A percentile compares a stretch with the other conserved stretches of the same genome.
These are phyloP conservation scores for Kandelia obovata DNA, from an alignment of 345 rosid genomes.

Conservation along the genomic window DNA sequence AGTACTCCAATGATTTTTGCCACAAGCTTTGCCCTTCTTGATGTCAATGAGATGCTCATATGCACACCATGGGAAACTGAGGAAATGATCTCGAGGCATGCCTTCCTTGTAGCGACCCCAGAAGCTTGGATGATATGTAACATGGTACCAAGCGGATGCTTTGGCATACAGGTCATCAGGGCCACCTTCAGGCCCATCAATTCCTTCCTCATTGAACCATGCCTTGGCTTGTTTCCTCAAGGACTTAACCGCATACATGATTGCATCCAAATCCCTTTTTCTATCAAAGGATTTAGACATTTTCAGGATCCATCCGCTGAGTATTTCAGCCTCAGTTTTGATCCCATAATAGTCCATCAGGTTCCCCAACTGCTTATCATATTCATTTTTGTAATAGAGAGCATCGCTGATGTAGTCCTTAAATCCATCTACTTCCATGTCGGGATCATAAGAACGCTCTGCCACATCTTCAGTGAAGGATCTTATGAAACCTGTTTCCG, in stretches of 20 bases:
- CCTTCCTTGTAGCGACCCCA: slow-evolving; percentile 30
- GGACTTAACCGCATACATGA: slow-evolving; percentile 29
- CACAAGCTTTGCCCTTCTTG: slow-evolving; percentile 6
- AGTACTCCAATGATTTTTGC: too few species aligned
- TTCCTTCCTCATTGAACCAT: slow-evolving; percentile 32
- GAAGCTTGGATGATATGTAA: slow-evolving; percentile 34
- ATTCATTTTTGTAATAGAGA: slow-evolving; percentile 26
- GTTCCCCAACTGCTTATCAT: slow-evolving; percentile 40
- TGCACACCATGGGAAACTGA: slow-evolving; percentile 44
- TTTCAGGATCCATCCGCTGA: slow-evolving; percentile 44
- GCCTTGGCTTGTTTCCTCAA: slow-evolving; percentile 44
- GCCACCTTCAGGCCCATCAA: slow-evolving; percentile 7
- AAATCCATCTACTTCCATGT: slow-evolving; percentile 56
- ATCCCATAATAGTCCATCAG: slow-evolving; percentile 49
- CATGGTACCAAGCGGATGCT: slow-evolving; percentile 51
- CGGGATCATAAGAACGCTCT: slow-evolving; percentile 33
- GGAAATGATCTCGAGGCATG: slow-evolving; percentile 23
- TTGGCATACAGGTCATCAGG: slow-evolving; percentile 27
- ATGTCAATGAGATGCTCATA: slow-evolving; percentile 28
- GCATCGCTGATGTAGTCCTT: slow-evolving; percentile 32
- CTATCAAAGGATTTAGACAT: slow-evolving; percentile 37
- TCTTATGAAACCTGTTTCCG: slow-evolving; percentile 16
- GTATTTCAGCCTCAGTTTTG: slow-evolving; percentile 54
- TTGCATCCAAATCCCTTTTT: slow-evolving; percentile 35
- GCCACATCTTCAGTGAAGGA: slow-evolving; percentile 42